Evolutionary conservation across 225 moss, liverwort and hornwort species (phyloP), one percentile per base, ranked within the genome.

Genomic region (Anthoceros angustus): DNA sequence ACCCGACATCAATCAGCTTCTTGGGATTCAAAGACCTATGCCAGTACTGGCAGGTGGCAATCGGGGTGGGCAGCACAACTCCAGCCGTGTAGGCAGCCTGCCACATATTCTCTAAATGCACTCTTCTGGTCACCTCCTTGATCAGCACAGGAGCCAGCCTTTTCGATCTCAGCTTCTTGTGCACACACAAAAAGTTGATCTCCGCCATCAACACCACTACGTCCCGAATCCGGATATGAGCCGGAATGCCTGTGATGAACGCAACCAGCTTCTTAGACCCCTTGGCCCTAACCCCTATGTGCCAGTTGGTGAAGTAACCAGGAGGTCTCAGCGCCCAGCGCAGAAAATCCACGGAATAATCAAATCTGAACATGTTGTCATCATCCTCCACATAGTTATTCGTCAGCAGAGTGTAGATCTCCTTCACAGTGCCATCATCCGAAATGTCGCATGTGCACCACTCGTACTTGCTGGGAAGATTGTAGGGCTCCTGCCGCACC

Each of bases 41-140:
- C 87, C 90, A 94, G 67, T 94, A 94, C 81, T 90, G 94, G 78
- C 94, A 90, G 26, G 94, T 94, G 38, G 90, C 81, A 77, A 94
- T 90, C 11, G 94, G 94, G 10, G 94, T 90, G 18, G 94, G 90
- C 39, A 94, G 80, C 24, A 94, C 87, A 68, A 94, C 90, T 26
- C 90, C 94, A 7, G 94, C 94, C 25, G 94, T 94, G 67, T 94
- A 94, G 20, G 90, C 90, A 8, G 90, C 94, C 77, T 94, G 94
- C 94, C 94, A 94, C 18, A 94, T 85, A 73, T 94, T 74, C 74
- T 94, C 73, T 74, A 90, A 78, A 70, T 90, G 90, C 12, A 94
- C 94, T 74, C 93, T 78, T 71, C 94, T 78, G 61, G 94, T 90
- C 9, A 90, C 87, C 72, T 94, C 93, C 64, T 87, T 87, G 70